These are phyloP conservation scores for Mycosarcoma mackinlayi DNA, from an alignment of 1,284 basidiomycete genomes.

Conservation along the genomic window DNA sequence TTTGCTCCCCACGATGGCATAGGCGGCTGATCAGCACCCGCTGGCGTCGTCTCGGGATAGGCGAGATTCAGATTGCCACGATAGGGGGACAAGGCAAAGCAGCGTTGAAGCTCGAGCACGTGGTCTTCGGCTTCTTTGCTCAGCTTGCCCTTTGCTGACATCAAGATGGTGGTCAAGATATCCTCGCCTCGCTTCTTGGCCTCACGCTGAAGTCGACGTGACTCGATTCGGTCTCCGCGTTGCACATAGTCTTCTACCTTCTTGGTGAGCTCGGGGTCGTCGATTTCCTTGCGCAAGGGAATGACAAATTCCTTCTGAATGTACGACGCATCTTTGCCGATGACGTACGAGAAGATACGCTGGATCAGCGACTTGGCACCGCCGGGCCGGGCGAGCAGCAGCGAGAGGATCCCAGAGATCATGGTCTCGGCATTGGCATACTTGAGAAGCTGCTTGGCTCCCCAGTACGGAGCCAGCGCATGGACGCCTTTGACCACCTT, in stretches of 20 bases:
- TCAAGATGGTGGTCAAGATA: conserved; percentile 63
- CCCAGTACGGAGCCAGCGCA: conserved; percentile 66
- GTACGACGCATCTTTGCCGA: conserved; percentile 53
- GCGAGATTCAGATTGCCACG: conserved; percentile 54
- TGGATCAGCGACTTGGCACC: conserved; percentile 67
- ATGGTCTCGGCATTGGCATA: conserved; percentile 65
- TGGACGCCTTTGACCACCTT: conserved; percentile 63
- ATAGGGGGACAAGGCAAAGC: conserved; percentile 62
- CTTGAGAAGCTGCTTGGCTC: conserved; percentile 65
- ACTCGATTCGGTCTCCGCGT: conserved; percentile 58
- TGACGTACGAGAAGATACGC: conserved; percentile 59
- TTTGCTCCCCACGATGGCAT: conserved; percentile 53
- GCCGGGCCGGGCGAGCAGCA: conserved; percentile 64
- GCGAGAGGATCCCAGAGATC: conserved; percentile 61
- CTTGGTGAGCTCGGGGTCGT: conserved; percentile 56
- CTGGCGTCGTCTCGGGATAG: conserved; percentile 57
- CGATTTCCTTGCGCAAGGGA: conserved; percentile 60
- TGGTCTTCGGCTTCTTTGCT: conserved; percentile 39
- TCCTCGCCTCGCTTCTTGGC: conserved; percentile 60
- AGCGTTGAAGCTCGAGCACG: conserved; percentile 60
- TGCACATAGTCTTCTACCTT: conserved; percentile 65
- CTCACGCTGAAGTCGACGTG: conserved; percentile 42
- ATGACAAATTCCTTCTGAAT: conserved; percentile 63
- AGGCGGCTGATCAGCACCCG: conserved; percentile 37
- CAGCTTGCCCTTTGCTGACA: conserved; percentile 46